These are phyloP conservation scores for Deakozyma indianensis DNA, from an alignment of 805 yeast species.

Conservation along the genomic window DNA sequence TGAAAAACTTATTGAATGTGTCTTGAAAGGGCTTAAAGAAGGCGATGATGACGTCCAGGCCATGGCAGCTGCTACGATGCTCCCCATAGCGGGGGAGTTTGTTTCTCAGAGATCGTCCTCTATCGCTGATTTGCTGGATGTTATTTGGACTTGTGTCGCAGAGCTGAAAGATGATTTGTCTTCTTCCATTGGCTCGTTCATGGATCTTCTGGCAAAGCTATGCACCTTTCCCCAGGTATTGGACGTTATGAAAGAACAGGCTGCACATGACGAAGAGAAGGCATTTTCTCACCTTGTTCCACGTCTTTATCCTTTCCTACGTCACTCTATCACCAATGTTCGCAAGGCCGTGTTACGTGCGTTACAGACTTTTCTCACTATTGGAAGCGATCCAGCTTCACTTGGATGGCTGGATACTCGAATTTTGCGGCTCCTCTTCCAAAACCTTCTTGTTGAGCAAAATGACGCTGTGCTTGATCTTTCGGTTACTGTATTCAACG, in stretches of 20 bases:
- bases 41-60: constrained; percentile 89
- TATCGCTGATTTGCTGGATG: constrained; percentile 36
- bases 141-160: constrained; percentile 83
- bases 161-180: constrained; percentile 83
- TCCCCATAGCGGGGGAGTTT: constrained; percentile 83
- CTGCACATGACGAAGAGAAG: constrained; percentile 32
- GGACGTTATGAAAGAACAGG: constrained; percentile 51
- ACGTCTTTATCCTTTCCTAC: constrained; percentile 74
- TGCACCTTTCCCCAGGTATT: constrained; percentile 73
- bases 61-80: constrained; percentile 83
- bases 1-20: constrained; percentile 67
- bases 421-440: constrained; percentile 63
- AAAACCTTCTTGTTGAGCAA: constrained; percentile 81
- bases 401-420: constrained; percentile 69
- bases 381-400: constrained; percentile 23
- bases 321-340: constrained; percentile 88
- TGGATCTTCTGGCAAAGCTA: constrained; percentile 81
- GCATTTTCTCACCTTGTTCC: constrained; percentile 75
- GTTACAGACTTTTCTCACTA: constrained; percentile 52
- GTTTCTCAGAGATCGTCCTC: constrained; percentile 43
- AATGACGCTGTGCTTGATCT: constrained; percentile 54
- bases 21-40: constrained; percentile 63
- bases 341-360: constrained; percentile 79
- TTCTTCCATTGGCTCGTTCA: constrained; percentile 88
- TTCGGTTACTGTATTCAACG: constrained; percentile 47